Conservation (phyloP, 805 yeast genomes). For the Tetrapisispora pingtungensis region DNA sequence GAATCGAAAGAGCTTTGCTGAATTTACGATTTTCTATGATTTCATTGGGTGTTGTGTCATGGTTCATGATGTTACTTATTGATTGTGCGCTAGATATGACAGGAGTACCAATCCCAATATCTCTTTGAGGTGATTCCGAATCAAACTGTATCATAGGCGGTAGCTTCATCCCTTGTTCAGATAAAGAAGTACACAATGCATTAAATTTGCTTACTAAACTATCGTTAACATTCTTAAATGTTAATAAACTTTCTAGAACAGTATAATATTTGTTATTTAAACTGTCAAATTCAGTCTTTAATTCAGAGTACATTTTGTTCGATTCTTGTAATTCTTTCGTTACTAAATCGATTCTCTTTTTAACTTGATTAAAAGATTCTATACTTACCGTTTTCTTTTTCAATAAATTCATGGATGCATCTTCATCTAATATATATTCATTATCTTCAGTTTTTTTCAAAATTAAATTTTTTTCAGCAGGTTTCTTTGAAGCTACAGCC, state of each 20-base stretch:
- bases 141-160: slow-evolving; percentile 33
- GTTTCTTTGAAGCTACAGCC: slow-evolving; percentile 49
- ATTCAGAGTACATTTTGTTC: slow-evolving; percentile 17
- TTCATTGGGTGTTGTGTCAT: not conserved
- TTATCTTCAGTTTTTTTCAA: slow-evolving; percentile 26
- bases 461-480: slow-evolving; percentile 16
- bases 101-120: not conserved
- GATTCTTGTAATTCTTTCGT: slow-evolving; percentile 17
- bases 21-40: not conserved
- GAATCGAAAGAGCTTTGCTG: not conserved
- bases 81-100: not conserved
- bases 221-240: slow-evolving; percentile 48
- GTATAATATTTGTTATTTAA: slow-evolving; percentile 53
- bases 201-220: slow-evolving; percentile 44
- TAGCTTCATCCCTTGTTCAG: slow-evolving; percentile 54
- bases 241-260: slow-evolving; percentile 49
- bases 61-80: not conserved
- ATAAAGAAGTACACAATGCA: slow-evolving; percentile 38
- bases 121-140: not conserved
- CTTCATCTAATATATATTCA: slow-evolving; percentile 17
- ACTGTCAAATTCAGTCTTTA: slow-evolving; percentile 31
- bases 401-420: slow-evolving; percentile 9
- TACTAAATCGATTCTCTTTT: slow-evolving; percentile 29
- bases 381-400: slow-evolving; percentile 19
- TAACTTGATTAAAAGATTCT: slow-evolving; percentile 23